Percentiles rank a stretch among this genome's conserved stretches.
Conservation (phyloP, 2,329 filamentous ascomycete genomes). For the Acrocalymma vagum region DNA sequence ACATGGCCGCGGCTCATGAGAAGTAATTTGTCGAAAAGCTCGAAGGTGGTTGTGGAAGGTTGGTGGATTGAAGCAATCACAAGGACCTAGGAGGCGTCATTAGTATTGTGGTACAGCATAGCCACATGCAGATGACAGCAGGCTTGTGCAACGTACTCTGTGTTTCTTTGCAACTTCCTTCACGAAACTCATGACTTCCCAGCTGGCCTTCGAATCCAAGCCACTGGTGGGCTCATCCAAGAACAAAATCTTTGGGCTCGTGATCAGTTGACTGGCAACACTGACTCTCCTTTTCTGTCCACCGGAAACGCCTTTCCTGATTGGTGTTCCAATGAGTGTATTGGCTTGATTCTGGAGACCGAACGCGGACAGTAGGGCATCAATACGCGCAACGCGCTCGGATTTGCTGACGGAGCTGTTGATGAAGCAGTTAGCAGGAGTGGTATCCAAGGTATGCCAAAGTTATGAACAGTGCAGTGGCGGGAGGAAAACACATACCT, state of each 20-base stretch:
- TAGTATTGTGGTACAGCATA: slow-evolving; percentile 2
- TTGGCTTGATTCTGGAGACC: slow-evolving; percentile 75
- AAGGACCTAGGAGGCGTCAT: slow-evolving; percentile 64
- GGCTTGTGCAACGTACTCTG: slow-evolving; percentile 59
- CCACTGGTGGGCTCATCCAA: slow-evolving; percentile 87
- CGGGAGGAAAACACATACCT: slow-evolving; percentile 26
- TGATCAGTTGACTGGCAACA: slow-evolving; percentile 83
- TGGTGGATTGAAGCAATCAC: slow-evolving; percentile 87
- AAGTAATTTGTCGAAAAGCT: slow-evolving; percentile 81
- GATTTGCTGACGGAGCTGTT: slow-evolving; percentile 59
- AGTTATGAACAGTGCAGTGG: too few species aligned
- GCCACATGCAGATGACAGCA: not conserved
- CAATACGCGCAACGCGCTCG: slow-evolving; percentile 70
- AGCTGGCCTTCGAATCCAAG: slow-evolving; percentile 79
- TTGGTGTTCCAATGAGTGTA: slow-evolving; percentile 80
- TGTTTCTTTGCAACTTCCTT: slow-evolving; percentile 71
- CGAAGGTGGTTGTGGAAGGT: slow-evolving; percentile 80
- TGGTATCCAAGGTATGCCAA: too few species aligned
- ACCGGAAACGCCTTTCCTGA: slow-evolving; percentile 83
- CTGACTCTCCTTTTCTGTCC: slow-evolving; percentile 85
- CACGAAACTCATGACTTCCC: slow-evolving; percentile 79
- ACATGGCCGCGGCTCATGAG: slow-evolving; percentile 75
- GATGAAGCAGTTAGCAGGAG: too few species aligned
- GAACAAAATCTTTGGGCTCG: slow-evolving; percentile 81
- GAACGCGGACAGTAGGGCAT: slow-evolving; percentile 74